phyloP scores from a whole-genome alignment of 768 basidiomycete genomes.

The Russula vinacea region DNA sequence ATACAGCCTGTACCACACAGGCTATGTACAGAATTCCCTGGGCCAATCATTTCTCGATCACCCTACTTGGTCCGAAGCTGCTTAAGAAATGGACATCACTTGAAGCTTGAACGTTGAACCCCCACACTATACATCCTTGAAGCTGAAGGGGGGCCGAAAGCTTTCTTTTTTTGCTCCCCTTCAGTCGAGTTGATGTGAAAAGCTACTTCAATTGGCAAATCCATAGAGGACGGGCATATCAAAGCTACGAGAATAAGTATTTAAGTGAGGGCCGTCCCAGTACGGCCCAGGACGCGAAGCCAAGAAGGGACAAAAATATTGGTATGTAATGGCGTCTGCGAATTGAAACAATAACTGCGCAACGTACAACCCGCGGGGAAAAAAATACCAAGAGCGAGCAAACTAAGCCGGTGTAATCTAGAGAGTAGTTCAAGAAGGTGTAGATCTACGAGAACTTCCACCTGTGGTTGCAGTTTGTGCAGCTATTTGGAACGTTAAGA shows the following conservation, averaged over 20 bases:
- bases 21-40: no score
- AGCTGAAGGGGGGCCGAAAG: no score
- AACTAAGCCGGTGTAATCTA: constrained; percentile 22
- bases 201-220: neutral
- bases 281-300: neutral
- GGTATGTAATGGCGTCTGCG: constrained; percentile 18
- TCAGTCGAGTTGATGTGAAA: neutral
- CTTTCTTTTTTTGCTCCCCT: no score
- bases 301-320: neutral
- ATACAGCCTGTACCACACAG: no score
- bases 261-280: neutral
- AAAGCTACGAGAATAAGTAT: neutral
- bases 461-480: constrained; percentile 65
- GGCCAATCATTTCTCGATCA: no score
- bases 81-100: no score
- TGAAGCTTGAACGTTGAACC: no score
- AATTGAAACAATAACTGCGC: constrained; percentile 1
- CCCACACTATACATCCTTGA: no score
- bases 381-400: neutral
- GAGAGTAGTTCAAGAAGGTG: neutral
- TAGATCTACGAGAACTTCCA: constrained; percentile 59
- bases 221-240: neutral
- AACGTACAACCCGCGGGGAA: neutral
- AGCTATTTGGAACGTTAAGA: constrained; percentile 39
- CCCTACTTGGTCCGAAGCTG: no score